phyloP scores from a whole-genome alignment of 2,329 filamentous ascomycete genomes.

The Herpotrichia juniperi region DNA sequence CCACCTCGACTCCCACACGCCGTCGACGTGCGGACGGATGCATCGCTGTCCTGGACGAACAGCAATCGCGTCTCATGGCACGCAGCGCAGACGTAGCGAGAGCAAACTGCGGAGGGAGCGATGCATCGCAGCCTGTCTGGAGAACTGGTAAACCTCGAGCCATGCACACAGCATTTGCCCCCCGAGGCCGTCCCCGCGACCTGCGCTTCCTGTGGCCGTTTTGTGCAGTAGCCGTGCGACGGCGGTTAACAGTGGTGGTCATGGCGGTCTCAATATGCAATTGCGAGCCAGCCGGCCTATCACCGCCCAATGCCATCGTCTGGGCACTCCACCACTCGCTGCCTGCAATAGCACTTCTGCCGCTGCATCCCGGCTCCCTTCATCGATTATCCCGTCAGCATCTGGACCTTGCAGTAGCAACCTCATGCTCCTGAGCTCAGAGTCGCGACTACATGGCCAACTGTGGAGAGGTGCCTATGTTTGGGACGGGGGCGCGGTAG shows the following conservation, averaged over 20 bases:
- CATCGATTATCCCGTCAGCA: slow-evolving; percentile 23
- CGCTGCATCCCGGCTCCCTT: slow-evolving; percentile 28
- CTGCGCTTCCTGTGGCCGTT: slow-evolving; percentile 3
- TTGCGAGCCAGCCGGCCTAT: slow-evolving; percentile 27
- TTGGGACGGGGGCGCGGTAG: background rate
- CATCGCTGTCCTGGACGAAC: no score
- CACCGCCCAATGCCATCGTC: slow-evolving; percentile 21
- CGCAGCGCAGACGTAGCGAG: no score
- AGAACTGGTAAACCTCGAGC: background rate
- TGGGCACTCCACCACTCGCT: slow-evolving; percentile 13
- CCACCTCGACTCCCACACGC: slow-evolving; percentile 9
- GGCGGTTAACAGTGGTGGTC: slow-evolving; percentile 19
- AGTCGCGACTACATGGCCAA: slow-evolving; percentile 2
- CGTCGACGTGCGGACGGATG: no score
- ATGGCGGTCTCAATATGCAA: background rate
- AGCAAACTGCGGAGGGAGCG: slow-evolving; percentile 14
- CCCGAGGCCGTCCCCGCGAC: background rate
- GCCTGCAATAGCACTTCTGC: slow-evolving; percentile 20
- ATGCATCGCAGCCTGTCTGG: background rate
- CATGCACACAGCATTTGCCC: background rate
- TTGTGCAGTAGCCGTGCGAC: slow-evolving; percentile 29
- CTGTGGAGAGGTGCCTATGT: background rate
- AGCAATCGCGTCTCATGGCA: no score
- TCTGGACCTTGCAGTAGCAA: slow-evolving; percentile 18
- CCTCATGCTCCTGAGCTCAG: background rate